Percentiles rank a stretch among this genome's conserved stretches.
Conservation (phyloP, 257 asterid genomes). For the Leonotis leonurus region DNA sequence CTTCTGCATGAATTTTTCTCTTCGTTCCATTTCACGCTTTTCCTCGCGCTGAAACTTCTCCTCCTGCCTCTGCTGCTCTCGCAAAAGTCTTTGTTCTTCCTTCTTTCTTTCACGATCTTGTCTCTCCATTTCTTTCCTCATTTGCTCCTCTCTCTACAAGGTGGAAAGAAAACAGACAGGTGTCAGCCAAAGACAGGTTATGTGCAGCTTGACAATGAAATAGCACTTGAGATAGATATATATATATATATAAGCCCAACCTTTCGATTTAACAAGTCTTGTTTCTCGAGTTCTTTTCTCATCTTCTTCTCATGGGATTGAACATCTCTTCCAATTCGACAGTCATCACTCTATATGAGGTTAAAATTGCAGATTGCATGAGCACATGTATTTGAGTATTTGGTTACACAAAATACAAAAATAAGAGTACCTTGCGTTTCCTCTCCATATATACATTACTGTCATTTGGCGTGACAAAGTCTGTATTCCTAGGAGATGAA, state of each 20-base stretch:
- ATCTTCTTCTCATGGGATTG: slow-evolving; percentile 71
- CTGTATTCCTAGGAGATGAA: slow-evolving; percentile 30
- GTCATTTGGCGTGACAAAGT: slow-evolving; percentile 21
- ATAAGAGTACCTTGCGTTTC: slow-evolving; percentile 58
- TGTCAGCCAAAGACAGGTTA: slow-evolving; percentile 16
- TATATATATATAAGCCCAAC: no score
- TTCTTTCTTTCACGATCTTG: slow-evolving; percentile 86
- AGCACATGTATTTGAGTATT: background rate
- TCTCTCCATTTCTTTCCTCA: slow-evolving; percentile 87
- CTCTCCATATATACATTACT: slow-evolving; percentile 32
- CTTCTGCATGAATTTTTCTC: slow-evolving; percentile 86
- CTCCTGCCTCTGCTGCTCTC: slow-evolving; percentile 84
- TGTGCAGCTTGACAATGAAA: no score
- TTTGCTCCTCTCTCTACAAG: slow-evolving; percentile 84
- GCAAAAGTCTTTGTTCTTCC: slow-evolving; percentile 73
- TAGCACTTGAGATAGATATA: no score
- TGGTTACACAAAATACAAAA: slow-evolving; percentile 8
- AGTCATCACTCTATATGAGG: slow-evolving; percentile 57
- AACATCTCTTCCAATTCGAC: slow-evolving; percentile 59
- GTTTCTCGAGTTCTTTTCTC: slow-evolving; percentile 80
- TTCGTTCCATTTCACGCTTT: slow-evolving; percentile 93
- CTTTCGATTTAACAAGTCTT: slow-evolving; percentile 72
- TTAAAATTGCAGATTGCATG: slow-evolving; percentile 13
- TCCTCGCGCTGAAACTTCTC: slow-evolving; percentile 96
- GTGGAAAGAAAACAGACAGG: slow-evolving; percentile 16